These are phyloP conservation scores for Xylaria acuta DNA, from an alignment of 495 filamentous ascomycete genomes.

Conservation along the genomic window DNA sequence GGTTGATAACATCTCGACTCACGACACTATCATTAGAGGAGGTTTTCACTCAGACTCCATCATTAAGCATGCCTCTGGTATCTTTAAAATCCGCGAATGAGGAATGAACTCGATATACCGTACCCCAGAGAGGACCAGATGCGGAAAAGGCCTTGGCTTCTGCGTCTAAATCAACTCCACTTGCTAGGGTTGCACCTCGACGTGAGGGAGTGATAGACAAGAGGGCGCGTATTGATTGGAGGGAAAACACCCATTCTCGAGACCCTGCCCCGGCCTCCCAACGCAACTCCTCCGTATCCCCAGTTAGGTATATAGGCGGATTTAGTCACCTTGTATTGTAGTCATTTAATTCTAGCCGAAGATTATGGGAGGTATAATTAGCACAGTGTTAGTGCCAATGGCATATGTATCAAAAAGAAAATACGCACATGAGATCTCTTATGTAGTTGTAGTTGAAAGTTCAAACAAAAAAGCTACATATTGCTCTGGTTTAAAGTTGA, in stretches of 20 bases:
- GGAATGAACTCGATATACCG: background rate
- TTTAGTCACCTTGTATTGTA: background rate
- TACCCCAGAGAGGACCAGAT: background rate
- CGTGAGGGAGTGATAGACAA: background rate
- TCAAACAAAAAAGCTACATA: background rate
- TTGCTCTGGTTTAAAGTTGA: background rate
- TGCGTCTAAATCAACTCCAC: slow-evolving; percentile 16
- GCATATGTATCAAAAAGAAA: background rate
- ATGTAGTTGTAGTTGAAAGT: background rate
- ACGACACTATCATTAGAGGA: background rate
- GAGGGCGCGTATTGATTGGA: slow-evolving; percentile 11
- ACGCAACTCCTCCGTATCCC: background rate
- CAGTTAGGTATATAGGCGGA: background rate
- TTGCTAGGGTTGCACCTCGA: background rate
- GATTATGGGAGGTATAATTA: background rate
- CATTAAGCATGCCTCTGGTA: background rate
- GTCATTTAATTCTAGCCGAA: background rate
- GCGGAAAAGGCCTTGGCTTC: background rate
- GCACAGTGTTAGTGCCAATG: background rate
- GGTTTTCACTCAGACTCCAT: background rate
- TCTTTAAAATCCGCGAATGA: slow-evolving; percentile 24
- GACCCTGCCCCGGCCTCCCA: background rate
- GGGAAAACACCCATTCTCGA: slow-evolving; percentile 1
- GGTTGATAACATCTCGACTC: background rate
- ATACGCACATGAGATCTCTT: background rate